These are phyloP conservation scores for Aspergillus chevalieri DNA, from an alignment of 2,329 filamentous ascomycete species.

Conservation along the genomic window DNA sequence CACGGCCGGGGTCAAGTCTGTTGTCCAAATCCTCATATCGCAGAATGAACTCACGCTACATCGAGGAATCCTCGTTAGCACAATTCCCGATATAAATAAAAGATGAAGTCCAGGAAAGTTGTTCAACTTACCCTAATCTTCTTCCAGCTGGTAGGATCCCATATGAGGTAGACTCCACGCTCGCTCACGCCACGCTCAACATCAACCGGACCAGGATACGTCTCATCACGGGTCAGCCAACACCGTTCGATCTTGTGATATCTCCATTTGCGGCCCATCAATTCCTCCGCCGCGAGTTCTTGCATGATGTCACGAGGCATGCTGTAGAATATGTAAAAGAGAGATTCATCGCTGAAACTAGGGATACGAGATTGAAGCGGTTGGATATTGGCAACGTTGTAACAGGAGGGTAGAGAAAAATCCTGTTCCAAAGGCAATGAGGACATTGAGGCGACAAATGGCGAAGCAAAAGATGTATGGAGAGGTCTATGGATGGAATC, in stretches of 20 bases:
- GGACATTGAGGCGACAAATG: constrained; percentile 53
- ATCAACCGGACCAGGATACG: constrained; percentile 43
- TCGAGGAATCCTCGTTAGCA: constrained; percentile 11
- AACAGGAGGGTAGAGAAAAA: constrained; percentile 57
- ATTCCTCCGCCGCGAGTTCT: constrained; percentile 58
- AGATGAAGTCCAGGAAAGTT: neutral
- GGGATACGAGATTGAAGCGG: constrained; percentile 53
- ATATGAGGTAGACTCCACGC: constrained; percentile 47
- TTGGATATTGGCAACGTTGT: constrained; percentile 61
- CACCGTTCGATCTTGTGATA: constrained; percentile 49
- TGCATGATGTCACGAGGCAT: constrained; percentile 61
- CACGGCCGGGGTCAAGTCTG: constrained; percentile 35
- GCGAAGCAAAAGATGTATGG: constrained; percentile 58
- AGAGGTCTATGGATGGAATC: constrained; percentile 42
- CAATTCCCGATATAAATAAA: neutral
- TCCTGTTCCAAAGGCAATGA: constrained; percentile 57
- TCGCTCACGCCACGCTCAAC: constrained; percentile 44
- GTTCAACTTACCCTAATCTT: constrained; percentile 39
- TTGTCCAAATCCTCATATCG: constrained; percentile 47
- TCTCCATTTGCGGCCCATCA: constrained; percentile 50
- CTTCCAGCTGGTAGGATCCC: constrained; percentile 46
- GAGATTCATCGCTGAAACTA: constrained; percentile 57
- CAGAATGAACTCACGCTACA: constrained; percentile 43
- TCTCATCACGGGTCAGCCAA: constrained; percentile 47
- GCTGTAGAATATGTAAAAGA: constrained; percentile 66